Base-by-base conservation (phyloP, 75 land plant genomes). In the Isoetes taiwanensis region DNA sequence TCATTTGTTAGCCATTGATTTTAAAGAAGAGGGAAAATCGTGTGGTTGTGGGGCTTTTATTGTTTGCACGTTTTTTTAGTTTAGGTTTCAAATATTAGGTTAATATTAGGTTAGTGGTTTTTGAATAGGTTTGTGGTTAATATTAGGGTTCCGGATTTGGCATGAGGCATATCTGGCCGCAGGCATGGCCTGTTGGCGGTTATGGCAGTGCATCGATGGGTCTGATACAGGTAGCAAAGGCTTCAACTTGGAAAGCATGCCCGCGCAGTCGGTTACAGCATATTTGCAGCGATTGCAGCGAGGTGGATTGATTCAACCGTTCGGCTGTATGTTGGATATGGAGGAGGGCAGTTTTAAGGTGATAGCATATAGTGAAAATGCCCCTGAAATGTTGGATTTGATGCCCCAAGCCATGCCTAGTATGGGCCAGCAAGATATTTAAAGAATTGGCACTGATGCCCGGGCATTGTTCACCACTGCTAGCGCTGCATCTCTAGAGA, bases 211-310 rank as follows among this genome's bases (percentile, higher is more conserved):
- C n/a, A n/a, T n/a, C n/a, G n/a, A n/a, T n/a, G n/a, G n/a, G n/a
- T n/a, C n/a, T n/a, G n/a, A n/a, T n/a, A n/a, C n/a, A n/a, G n/a
- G n/a, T n/a, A n/a, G n/a, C n/a, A n/a, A n/a, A n/a, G n/a, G n/a
- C n/a, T 46, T 23, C 50, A 67, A 69, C 4, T 58, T 56, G 3
- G 70, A 68, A 32, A 62, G 62, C 50, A 72, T 82, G 24, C 72
- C 84, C 6, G 67, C 87, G 1, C 73, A 77, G n/a, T 62, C 81
- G 17, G 72, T 90, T 1, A 76, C 82, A 5, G 75, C 82, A n/a
- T 90, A 86, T 70, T 76, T 90, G 30, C 86, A 78, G 70, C 71
- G 70, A 31, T 78, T 86, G 78, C 97, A 86, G 61, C 62, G 93
- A 26, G 90, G 97, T 1, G 67, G 65, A 34, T 68, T 77, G 29